phyloP scores from a whole-genome alignment of 176 grass and related monocot genomes.

The Eragrostis nindensis region DNA sequence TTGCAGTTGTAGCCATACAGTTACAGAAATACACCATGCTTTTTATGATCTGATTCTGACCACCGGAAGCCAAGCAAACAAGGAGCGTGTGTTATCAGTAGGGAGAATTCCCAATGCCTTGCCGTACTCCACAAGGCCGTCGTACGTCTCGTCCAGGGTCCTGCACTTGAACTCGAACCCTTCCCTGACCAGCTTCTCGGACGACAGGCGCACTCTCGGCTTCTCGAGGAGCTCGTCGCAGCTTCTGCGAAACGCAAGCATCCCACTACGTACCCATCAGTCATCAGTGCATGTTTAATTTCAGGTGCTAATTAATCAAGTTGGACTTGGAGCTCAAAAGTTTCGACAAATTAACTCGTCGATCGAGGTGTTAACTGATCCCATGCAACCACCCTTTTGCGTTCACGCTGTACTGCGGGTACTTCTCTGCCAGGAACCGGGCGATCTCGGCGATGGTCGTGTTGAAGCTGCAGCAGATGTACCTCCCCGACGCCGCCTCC shows the following conservation, averaged over 20 bases:
- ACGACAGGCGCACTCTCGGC: conserved; percentile 46
- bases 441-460: conserved; percentile 48
- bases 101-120: conserved; percentile 42
- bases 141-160: conserved; percentile 54
- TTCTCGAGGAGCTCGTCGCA: conserved; percentile 47
- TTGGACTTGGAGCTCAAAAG: too few relatives aligned
- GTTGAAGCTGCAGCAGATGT: conserved; percentile 57
- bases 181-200: conserved; percentile 53
- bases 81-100: background rate
- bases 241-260: conserved; percentile 16
- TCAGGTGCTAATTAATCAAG: too few relatives aligned
- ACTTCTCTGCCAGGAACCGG: conserved; percentile 48
- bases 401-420: conserved; percentile 52
- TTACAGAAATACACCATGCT: too few relatives aligned
- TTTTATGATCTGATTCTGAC: too few relatives aligned
- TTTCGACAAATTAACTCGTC: too few relatives aligned
- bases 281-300: too few relatives aligned
- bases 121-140: conserved; percentile 48
- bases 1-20: too few relatives aligned
- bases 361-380: too few relatives aligned
- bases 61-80: too few relatives aligned
- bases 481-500: conserved; percentile 44
- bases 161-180: conserved; percentile 66
- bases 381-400: too few relatives aligned
- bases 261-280: background rate